A percentile compares a stretch with the other conserved stretches of the same genome.
Evolutionary conservation across 2,329 filamentous ascomycete genomes (phyloP).

Genomic region (Fusarium subglutinans): DNA sequence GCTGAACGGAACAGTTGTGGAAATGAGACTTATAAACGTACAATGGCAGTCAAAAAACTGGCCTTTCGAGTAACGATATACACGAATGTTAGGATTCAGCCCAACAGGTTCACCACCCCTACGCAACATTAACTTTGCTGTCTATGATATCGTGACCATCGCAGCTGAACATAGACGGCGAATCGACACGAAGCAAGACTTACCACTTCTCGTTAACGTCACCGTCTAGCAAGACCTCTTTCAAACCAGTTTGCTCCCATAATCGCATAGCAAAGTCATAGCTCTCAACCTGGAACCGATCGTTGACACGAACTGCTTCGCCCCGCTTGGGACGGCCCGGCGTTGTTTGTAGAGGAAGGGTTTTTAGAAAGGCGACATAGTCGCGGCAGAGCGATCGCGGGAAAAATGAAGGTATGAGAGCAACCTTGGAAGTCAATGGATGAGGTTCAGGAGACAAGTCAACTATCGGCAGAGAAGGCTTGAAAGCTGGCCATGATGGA

Average conservation of each 20-base stretch:
- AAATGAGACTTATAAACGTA: conserved; percentile 54
- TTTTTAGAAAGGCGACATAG: conserved; percentile 77
- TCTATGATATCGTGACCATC: neutral
- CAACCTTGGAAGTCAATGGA: conserved; percentile 67
- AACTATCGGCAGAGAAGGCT: conserved; percentile 71
- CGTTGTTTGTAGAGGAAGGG: conserved; percentile 78
- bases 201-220: conserved; percentile 56
- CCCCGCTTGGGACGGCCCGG: conserved; percentile 81
- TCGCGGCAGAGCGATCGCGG: conserved; percentile 77
- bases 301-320: conserved; percentile 86
- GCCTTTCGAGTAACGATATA: conserved; percentile 86
- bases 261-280: conserved; percentile 75
- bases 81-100: conserved; percentile 85
- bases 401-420: conserved; percentile 79
- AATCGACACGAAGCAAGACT: conserved; percentile 33
- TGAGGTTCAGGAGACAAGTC: conserved; percentile 69
- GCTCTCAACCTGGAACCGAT: conserved; percentile 87
- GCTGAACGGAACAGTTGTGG: neutral
- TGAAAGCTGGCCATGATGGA: conserved; percentile 75
- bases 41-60: conserved; percentile 96
- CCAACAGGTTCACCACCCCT: conserved; percentile 89
- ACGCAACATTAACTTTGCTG: conserved; percentile 39
- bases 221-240: conserved; percentile 62
- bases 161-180: too few species aligned
- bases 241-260: conserved; percentile 81